Evolutionary conservation across 345 rosid species (phyloP).

Genomic region (Brassica carinata): DNA sequence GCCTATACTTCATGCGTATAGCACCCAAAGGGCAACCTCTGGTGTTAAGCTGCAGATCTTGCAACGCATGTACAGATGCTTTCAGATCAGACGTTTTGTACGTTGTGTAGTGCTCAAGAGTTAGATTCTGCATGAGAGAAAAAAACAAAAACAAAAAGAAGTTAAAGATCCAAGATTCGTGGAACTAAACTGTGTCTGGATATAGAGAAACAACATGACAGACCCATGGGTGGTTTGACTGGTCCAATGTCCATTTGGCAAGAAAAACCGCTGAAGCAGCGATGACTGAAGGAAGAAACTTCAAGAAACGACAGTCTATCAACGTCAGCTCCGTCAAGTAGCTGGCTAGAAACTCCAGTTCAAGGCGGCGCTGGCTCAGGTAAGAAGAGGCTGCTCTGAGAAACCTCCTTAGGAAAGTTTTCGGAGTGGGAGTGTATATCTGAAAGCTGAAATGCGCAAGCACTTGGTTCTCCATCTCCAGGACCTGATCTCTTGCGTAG

Average conservation of each 20-base stretch:
- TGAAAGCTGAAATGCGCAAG: constrained; percentile 70
- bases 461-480: constrained; percentile 71
- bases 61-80: constrained; percentile 57
- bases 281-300: constrained; percentile 70
- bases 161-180: constrained; percentile 7
- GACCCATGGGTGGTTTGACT: constrained; percentile 85
- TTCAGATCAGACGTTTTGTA: constrained; percentile 74
- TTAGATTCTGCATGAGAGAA: constrained; percentile 55
- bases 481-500: constrained; percentile 76
- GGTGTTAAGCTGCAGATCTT: constrained; percentile 69
- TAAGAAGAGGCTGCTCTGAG: constrained; percentile 75
- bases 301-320: constrained; percentile 62
- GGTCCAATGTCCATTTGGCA: constrained; percentile 89
- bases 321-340: constrained; percentile 82
- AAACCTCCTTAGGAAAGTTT: constrained; percentile 91
- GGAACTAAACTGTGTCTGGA: constrained; percentile 5
- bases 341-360: constrained; percentile 74
- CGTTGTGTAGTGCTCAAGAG: constrained; percentile 73
- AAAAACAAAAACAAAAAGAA: neutral
- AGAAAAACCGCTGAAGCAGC: constrained; percentile 97
- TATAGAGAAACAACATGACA: constrained; percentile 27
- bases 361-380: constrained; percentile 63
- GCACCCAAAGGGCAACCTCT: constrained; percentile 68
- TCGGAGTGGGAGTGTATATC: constrained; percentile 73
- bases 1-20: constrained; percentile 71